phyloP scores from a whole-genome alignment of 306 rosid species.

The Nissolia schottii region DNA sequence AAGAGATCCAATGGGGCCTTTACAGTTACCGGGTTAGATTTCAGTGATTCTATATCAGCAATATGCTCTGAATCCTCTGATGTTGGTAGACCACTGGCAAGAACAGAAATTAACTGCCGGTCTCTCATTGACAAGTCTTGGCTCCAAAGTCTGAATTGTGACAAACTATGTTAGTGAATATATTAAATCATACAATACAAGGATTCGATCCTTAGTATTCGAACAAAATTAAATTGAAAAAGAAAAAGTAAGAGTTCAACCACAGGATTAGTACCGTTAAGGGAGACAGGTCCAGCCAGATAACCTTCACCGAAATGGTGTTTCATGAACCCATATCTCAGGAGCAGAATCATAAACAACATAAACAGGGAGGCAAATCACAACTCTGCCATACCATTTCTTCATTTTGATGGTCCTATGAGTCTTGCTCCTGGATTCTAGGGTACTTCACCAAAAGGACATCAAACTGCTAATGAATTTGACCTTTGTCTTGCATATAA shows the following conservation, averaged over 20 bases:
- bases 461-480: not conserved
- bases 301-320: conserved; percentile 52
- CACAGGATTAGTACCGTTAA: conserved; percentile 54
- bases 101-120: conserved; percentile 69
- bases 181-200: not conserved
- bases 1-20: conserved; percentile 61
- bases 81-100: conserved; percentile 92
- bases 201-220: not conserved
- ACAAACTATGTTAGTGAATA: conserved; percentile 33
- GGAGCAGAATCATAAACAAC: conserved; percentile 66
- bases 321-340: conserved; percentile 63
- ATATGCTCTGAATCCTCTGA: conserved; percentile 94
- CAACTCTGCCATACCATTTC: conserved; percentile 67
- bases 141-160: conserved; percentile 78
- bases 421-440: conserved; percentile 24
- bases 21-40: conserved; percentile 53
- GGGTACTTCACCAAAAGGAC: conserved; percentile 21
- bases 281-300: conserved; percentile 35
- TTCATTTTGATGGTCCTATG: conserved; percentile 59
- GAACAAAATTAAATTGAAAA: not conserved
- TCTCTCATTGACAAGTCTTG: conserved; percentile 95
- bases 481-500: conserved; percentile 9
- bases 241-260: conserved; percentile 39
- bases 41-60: conserved; percentile 65
- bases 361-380: conserved; percentile 58